Percentiles rank a stretch among this genome's conserved stretches.
These are phyloP conservation scores for Hylodesmum podocarpum DNA, from an alignment of 306 rosid species.

Conservation along the genomic window DNA sequence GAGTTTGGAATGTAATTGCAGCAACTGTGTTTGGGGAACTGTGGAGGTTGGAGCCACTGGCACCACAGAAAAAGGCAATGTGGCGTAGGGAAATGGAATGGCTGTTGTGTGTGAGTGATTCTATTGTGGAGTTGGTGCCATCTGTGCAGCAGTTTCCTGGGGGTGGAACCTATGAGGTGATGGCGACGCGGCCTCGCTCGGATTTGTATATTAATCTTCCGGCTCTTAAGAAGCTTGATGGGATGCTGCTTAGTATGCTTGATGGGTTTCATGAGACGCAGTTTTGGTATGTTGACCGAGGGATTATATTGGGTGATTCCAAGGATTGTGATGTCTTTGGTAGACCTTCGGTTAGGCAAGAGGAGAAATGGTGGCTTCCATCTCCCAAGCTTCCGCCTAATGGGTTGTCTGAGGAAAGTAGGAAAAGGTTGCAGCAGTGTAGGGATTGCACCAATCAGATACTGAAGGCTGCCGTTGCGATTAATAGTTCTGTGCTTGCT, in stretches of 20 bases:
- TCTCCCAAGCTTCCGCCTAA: slow-evolving; percentile 79
- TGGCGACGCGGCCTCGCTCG: slow-evolving; percentile 74
- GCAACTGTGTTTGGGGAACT: slow-evolving; percentile 92
- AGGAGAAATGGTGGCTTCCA: slow-evolving; percentile 99
- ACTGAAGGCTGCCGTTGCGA: slow-evolving; percentile 88
- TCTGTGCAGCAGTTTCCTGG: slow-evolving; percentile 87
- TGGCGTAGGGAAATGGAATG: slow-evolving; percentile 95
- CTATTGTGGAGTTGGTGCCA: slow-evolving; percentile 88
- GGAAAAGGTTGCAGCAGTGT: slow-evolving; percentile 93
- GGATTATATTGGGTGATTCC: slow-evolving; percentile 60
- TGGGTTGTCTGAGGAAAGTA: slow-evolving; percentile 66
- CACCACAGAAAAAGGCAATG: slow-evolving; percentile 76
- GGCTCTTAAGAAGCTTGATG: slow-evolving; percentile 83
- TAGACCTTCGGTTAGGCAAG: slow-evolving; percentile 90
- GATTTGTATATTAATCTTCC: slow-evolving; percentile 87
- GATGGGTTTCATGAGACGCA: slow-evolving; percentile 78
- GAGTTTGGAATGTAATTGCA: slow-evolving; percentile 35
- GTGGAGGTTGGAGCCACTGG: slow-evolving; percentile 91
- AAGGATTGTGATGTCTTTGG: slow-evolving; percentile 62
- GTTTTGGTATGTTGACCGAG: slow-evolving; percentile 78
- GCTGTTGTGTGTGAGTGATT: slow-evolving; percentile 84
- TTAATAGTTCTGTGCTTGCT: slow-evolving; percentile 77
- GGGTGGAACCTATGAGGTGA: slow-evolving; percentile 86
- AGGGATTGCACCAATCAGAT: slow-evolving; percentile 90
- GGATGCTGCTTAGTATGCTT: slow-evolving; percentile 79